These are phyloP conservation scores for Maudiozyma barnettii DNA, from an alignment of 805 yeast species.

Conservation along the genomic window DNA sequence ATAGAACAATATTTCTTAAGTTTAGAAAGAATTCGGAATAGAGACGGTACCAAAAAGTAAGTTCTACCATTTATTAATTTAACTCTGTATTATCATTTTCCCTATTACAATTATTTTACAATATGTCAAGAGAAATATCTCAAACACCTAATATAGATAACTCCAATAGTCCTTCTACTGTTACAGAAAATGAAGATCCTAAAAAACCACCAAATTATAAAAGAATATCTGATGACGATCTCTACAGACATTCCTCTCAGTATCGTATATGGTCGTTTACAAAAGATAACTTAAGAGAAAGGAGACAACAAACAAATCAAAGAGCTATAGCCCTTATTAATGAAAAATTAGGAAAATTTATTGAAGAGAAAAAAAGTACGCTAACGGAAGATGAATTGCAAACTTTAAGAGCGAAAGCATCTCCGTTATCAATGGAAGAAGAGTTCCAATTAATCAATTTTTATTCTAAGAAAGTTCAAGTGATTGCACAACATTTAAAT, in stretches of 20 bases:
- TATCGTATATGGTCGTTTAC: constrained; percentile 81
- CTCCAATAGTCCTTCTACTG: background rate
- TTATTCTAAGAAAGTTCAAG: constrained; percentile 63
- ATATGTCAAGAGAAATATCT: background rate
- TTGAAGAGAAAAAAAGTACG: constrained; percentile 19
- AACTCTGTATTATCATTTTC: no score
- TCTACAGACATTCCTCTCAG: constrained; percentile 81
- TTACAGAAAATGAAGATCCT: background rate
- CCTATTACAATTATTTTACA: no score
- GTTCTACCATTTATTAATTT: no score
- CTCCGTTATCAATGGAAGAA: constrained; percentile 54
- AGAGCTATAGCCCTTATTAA: constrained; percentile 37
- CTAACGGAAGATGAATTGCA: constrained; percentile 27
- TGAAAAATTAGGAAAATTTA: constrained; percentile 27
- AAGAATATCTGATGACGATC: constrained; percentile 66
- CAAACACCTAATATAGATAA: background rate
- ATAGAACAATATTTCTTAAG: no score
- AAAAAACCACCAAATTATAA: constrained; percentile 17
- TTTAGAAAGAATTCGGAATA: no score
- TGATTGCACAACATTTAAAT: constrained; percentile 60
- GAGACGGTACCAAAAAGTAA: no score
- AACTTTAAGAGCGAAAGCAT: constrained; percentile 23
- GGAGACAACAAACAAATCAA: constrained; percentile 43
- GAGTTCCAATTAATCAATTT: constrained; percentile 59
- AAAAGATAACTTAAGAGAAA: constrained; percentile 40